Percentiles rank a stretch among this genome's conserved stretches.
These are phyloP conservation scores for Trichoderma semiorbis DNA, from an alignment of 2,329 filamentous ascomycete genomes.

Conservation along the genomic window DNA sequence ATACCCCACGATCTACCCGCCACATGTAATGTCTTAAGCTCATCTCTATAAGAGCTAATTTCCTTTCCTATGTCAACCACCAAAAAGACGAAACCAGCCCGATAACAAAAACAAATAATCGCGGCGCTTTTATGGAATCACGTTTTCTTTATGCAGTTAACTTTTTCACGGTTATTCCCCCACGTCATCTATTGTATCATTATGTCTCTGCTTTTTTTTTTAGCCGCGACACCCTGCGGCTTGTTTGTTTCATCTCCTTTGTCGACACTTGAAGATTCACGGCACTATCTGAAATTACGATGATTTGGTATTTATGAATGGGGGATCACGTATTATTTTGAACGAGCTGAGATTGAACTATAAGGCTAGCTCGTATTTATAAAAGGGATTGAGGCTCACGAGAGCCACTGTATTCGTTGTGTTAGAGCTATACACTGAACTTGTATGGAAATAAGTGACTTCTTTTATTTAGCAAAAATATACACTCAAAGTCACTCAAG, in stretches of 20 bases:
- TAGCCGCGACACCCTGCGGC: not conserved
- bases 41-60: not conserved
- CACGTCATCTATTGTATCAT: conserved; percentile 32
- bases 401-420: not conserved
- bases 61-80: conserved; percentile 21
- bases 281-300: not conserved
- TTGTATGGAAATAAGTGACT: not conserved
- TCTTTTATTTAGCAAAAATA: not conserved
- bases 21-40: conserved; percentile 30
- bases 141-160: not conserved
- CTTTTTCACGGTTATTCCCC: not conserved
- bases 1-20: conserved; percentile 48
- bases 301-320: not conserved
- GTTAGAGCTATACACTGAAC: not conserved
- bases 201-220: conserved; percentile 27
- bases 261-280: not conserved
- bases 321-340: not conserved
- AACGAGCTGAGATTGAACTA: not conserved
- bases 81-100: not conserved
- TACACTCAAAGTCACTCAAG: too few species aligned
- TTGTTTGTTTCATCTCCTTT: not conserved
- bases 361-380: not conserved
- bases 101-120: not conserved
- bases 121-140: conserved; percentile 12
- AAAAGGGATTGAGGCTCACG: not conserved